Base-by-base conservation (phyloP, 2,329 filamentous ascomycete species). In the Aspergillus puulaauensis region DNA sequence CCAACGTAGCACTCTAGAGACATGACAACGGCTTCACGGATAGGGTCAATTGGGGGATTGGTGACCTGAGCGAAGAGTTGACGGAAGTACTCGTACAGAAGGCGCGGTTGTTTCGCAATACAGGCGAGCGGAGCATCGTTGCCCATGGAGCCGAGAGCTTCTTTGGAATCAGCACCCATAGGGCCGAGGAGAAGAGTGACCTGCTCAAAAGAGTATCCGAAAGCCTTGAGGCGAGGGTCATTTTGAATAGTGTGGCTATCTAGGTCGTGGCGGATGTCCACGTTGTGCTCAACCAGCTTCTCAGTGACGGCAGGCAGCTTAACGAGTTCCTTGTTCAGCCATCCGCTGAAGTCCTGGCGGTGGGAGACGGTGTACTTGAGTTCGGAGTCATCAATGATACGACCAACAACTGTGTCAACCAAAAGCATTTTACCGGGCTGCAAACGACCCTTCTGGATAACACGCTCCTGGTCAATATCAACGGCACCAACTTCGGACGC, bases 61-160 rank as follows among this genome's bases (percentile, higher is more conserved):
- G 93, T 98, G 74, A 98, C 93, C 79, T 98, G 93, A 9, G 93
- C 93, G 75, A 98, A 98, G 44, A 98, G 87, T 80, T 98, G 91
- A 62, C 93, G 88, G 88, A 98, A 98, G 79, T 98, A 98, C 76
- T 97, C 93, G 75, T 90, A 96, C 19, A 97, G 84, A 54, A 96
- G 82, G 66, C 93, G 90, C 66, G 93, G 92, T 62, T 93, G 90
- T 64, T 90, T 85, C n/a, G 93, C 90, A 72, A 98, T 82, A 75
- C 92, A 96, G 53, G 93, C 93, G 63, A 98, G 81, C 44, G 93
- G 93, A 45, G 90, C 91, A 80, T 98, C 93, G 72, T 98, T 98
- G 68, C 93, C 93, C 93, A 98, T 98, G 59, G 93, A 98, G 41
- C 93, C 93, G 54, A 98, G 83, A 44, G 93, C 93, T 76, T 98